Percentiles rank a stretch among this genome's conserved stretches.
These are phyloP conservation scores for Puccinia triticina DNA, from an alignment of 1,284 basidiomycete genomes.

Conservation along the genomic window DNA sequence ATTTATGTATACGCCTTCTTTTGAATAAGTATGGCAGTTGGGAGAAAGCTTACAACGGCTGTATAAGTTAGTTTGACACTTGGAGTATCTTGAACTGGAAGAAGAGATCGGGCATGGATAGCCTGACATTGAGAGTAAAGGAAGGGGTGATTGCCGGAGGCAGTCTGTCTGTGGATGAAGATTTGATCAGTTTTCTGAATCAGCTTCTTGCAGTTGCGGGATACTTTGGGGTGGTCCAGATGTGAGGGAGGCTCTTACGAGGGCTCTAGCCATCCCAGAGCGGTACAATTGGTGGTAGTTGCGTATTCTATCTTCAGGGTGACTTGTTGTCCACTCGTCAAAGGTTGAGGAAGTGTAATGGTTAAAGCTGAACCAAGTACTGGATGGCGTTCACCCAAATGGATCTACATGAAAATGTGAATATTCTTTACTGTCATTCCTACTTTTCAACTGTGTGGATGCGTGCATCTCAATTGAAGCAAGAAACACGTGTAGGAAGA, in stretches of 20 bases:
- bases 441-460: background rate
- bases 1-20: background rate
- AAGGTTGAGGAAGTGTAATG: slow-evolving; percentile 24
- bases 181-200: background rate
- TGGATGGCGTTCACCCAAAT: slow-evolving; percentile 44
- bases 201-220: background rate
- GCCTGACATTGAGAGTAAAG: slow-evolving; percentile 94
- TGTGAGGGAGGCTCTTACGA: slow-evolving; percentile 65
- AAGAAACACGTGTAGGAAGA: background rate
- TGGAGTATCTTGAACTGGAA: slow-evolving; percentile 75
- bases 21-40: background rate
- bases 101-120: slow-evolving; percentile 78
- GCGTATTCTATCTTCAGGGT: slow-evolving; percentile 71
- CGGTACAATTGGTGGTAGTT: slow-evolving; percentile 77
- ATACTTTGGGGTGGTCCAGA: background rate
- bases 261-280: slow-evolving; percentile 90
- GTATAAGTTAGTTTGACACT: slow-evolving; percentile 66
- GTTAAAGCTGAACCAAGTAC: slow-evolving; percentile 48
- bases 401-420: slow-evolving; percentile 10
- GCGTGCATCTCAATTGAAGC: background rate
- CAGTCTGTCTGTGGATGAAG: slow-evolving; percentile 72
- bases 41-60: slow-evolving; percentile 66
- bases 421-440: too few relatives aligned
- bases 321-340: slow-evolving; percentile 63
- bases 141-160: slow-evolving; percentile 81